Percentiles rank a stretch among this genome's conserved stretches.
Conservation (phyloP, 129 eudicot species). For the Pulicaria dysenterica region DNA sequence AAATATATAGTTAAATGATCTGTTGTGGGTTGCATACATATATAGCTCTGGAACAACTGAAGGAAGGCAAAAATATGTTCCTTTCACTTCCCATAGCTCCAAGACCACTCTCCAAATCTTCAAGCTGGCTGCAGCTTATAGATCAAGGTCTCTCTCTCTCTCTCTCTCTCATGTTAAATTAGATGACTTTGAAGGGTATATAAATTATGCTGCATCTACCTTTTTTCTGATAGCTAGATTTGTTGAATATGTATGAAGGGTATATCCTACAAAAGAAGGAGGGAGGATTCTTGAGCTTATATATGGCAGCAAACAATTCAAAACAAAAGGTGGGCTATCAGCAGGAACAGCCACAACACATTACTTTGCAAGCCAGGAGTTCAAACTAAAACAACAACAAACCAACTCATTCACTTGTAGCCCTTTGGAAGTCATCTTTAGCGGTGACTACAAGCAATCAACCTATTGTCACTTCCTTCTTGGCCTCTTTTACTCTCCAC, state of each 20-base stretch:
- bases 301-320: constrained; percentile 72
- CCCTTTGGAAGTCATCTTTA: constrained; percentile 69
- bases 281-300: constrained; percentile 76
- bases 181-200: background rate
- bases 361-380: constrained; percentile 62
- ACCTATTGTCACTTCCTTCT: constrained; percentile 87
- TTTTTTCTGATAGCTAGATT: background rate
- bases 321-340: constrained; percentile 72
- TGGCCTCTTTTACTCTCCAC: constrained; percentile 54
- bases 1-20: too few species aligned
- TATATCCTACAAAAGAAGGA: constrained; percentile 74
- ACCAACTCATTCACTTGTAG: constrained; percentile 71
- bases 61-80: constrained; percentile 79
- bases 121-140: constrained; percentile 77
- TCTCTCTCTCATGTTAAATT: background rate
- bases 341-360: constrained; percentile 90
- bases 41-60: constrained; percentile 89
- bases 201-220: background rate
- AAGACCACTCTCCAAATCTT: constrained; percentile 76
- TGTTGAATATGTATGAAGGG: constrained; percentile 35
- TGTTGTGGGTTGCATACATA: too few species aligned
- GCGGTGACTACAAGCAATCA: constrained; percentile 76
- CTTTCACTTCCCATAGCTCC: constrained; percentile 80
- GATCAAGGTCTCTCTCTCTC: constrained; percentile 61
- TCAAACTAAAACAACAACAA: constrained; percentile 53